Evolutionary conservation across 148 eudicot genomes (phyloP).

Genomic region (Diospyros kaki): DNA sequence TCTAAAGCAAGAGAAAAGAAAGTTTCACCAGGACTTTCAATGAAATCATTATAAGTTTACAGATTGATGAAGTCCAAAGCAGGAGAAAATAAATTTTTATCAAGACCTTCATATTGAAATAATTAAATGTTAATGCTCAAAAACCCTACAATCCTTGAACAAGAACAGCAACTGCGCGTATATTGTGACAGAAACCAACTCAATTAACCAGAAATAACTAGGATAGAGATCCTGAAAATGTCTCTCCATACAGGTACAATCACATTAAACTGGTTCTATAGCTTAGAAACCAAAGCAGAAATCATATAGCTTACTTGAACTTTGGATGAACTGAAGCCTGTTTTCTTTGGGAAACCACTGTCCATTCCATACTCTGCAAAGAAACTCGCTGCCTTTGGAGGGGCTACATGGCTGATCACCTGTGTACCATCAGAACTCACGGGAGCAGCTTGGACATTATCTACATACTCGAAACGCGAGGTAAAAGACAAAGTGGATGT

Average conservation of each 20-base stretch:
- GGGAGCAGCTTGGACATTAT: slow-evolving; percentile 48
- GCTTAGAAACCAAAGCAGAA: background rate
- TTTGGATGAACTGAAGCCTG: slow-evolving; percentile 61
- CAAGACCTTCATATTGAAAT: no score
- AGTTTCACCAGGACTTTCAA: no score
- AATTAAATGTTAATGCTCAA: background rate
- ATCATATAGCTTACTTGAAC: slow-evolving; percentile 52
- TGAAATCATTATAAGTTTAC: no score
- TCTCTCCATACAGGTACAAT: background rate
- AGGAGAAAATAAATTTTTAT: no score
- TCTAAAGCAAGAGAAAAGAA: no score
- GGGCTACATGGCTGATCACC: slow-evolving; percentile 58
- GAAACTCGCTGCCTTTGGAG: slow-evolving; percentile 80
- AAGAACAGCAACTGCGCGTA: background rate
- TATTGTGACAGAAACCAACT: background rate
- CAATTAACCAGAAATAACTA: background rate
- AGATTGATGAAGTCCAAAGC: no score
- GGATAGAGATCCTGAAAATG: background rate
- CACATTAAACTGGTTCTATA: background rate
- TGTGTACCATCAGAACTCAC: slow-evolving; percentile 55
- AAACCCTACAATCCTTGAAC: background rate
- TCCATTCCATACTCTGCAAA: slow-evolving; percentile 97
- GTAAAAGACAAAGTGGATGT: slow-evolving; percentile 49
- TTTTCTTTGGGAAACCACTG: slow-evolving; percentile 64
- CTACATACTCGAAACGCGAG: slow-evolving; percentile 88